phyloP scores from a whole-genome alignment of 805 yeast species.

The Metschnikowia lachancei region DNA sequence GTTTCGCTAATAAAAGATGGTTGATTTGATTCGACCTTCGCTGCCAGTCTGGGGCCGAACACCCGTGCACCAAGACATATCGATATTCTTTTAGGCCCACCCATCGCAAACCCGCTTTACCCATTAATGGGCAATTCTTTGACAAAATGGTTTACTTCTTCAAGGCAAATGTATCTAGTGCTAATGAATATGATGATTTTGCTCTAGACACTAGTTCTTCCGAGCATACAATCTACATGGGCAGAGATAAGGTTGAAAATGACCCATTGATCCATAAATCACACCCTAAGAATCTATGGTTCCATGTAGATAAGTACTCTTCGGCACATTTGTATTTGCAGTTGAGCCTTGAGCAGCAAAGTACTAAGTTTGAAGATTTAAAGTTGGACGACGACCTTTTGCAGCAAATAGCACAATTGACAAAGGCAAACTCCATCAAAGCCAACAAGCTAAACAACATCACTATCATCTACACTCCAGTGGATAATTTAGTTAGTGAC shows the following conservation, averaged over 20 bases:
- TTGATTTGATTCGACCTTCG: too few species aligned
- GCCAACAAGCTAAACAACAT: conserved; percentile 69
- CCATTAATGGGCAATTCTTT: neutral
- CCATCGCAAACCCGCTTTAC: too few species aligned
- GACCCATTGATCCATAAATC: conserved; percentile 56
- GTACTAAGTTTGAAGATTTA: conserved; percentile 42
- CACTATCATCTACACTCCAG: conserved; percentile 70
- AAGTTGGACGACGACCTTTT: conserved; percentile 44
- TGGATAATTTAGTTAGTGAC: conserved; percentile 62
- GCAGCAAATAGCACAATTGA: conserved; percentile 57
- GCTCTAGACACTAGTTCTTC: conserved; percentile 11
- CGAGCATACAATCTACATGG: conserved; percentile 51
- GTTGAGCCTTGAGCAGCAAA: conserved; percentile 45
- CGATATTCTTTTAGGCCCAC: too few species aligned
- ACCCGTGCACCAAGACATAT: too few species aligned
- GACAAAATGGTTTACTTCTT: conserved; percentile 20
- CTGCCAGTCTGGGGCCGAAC: too few species aligned
- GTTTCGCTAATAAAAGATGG: too few species aligned
- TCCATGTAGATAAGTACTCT: conserved; percentile 73
- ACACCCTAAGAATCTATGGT: conserved; percentile 68
- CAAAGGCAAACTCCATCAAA: conserved; percentile 73
- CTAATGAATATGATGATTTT: conserved; percentile 20
- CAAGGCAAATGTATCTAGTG: conserved; percentile 13
- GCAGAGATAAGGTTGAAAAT: conserved; percentile 70
- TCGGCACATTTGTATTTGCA: conserved; percentile 77